These are phyloP conservation scores for Spergularia azorica DNA, from an alignment of 179 eudicot genomes.

Conservation along the genomic window DNA sequence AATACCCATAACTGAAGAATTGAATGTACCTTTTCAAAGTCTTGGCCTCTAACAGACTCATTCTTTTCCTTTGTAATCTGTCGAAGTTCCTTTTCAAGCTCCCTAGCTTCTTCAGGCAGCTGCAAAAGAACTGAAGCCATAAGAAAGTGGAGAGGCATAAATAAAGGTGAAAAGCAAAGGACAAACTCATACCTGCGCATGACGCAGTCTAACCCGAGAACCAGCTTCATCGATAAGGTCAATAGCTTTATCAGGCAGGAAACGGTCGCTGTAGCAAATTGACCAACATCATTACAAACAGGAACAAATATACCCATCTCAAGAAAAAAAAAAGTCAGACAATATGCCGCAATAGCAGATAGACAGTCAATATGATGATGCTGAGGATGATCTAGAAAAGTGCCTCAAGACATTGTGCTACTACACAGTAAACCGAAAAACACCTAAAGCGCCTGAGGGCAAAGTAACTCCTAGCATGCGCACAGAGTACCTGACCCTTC, in stretches of 20 bases:
- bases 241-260: constrained; percentile 97
- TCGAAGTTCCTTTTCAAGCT: constrained; percentile 82
- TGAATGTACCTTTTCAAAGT: constrained; percentile 74
- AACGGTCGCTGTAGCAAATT: constrained; percentile 69
- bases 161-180: neutral
- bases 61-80: constrained; percentile 79
- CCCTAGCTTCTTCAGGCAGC: constrained; percentile 66
- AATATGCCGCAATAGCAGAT: neutral
- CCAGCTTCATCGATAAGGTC: constrained; percentile 99
- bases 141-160: neutral
- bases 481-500: no score
- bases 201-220: constrained; percentile 87
- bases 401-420: neutral
- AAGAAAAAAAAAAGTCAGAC: neutral
- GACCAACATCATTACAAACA: constrained; percentile 14
- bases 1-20: neutral
- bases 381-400: no score
- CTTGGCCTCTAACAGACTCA: constrained; percentile 74
- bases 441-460: neutral
- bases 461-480: neutral
- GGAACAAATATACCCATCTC: constrained; percentile 5
- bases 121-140: constrained; percentile 9
- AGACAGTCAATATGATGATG: neutral
- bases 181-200: constrained; percentile 58
- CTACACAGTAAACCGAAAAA: neutral